A percentile compares a stretch with the other conserved stretches of the same genome.
Evolutionary conservation across 768 basidiomycete species (phyloP).

Genomic region (Leucogyrophana mollusca): DNA sequence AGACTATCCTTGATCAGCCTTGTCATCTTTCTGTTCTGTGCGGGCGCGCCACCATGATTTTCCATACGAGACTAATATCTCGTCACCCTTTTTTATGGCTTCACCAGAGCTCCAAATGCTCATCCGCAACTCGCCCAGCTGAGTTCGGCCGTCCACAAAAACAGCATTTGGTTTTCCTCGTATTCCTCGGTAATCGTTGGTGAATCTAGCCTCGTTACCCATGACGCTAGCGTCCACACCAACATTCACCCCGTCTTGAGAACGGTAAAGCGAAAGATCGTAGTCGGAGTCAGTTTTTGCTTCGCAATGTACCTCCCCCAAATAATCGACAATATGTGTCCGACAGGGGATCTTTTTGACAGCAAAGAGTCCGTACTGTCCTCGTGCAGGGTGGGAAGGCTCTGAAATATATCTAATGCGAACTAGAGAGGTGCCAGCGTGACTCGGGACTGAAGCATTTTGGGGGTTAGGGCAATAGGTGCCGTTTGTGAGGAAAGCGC

Average conservation of each 20-base stretch:
- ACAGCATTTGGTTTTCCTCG: constrained; percentile 63
- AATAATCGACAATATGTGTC: constrained; percentile 74
- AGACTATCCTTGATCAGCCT: constrained; percentile 1
- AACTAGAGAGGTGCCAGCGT: constrained; percentile 35
- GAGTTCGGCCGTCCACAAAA: constrained; percentile 58
- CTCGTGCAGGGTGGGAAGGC: constrained; percentile 68
- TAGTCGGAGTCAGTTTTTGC: constrained; percentile 77
- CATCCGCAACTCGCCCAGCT: constrained; percentile 68
- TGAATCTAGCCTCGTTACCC: constrained; percentile 88
- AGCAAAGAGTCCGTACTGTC: constrained; percentile 83
- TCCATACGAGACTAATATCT: constrained; percentile 87
- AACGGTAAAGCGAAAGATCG: constrained; percentile 77
- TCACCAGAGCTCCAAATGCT: constrained; percentile 65
- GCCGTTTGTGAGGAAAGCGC: constrained; percentile 35
- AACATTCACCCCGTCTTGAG: constrained; percentile 54
- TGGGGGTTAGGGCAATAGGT: constrained; percentile 11
- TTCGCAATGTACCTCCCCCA: constrained; percentile 83
- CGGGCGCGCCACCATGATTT: constrained; percentile 79
- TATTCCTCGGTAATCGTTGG: constrained; percentile 91
- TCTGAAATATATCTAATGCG: constrained; percentile 57
- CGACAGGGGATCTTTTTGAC: constrained; percentile 63
- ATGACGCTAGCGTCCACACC: constrained; percentile 73
- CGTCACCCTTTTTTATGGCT: constrained; percentile 73
- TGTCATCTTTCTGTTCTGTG: background rate
- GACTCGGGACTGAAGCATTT: constrained; percentile 1